Evolutionary conservation across 495 filamentous ascomycete species (phyloP), one percentile per base, ranked within the genome.

Genomic region (Podospora pseudoanserina): DNA sequence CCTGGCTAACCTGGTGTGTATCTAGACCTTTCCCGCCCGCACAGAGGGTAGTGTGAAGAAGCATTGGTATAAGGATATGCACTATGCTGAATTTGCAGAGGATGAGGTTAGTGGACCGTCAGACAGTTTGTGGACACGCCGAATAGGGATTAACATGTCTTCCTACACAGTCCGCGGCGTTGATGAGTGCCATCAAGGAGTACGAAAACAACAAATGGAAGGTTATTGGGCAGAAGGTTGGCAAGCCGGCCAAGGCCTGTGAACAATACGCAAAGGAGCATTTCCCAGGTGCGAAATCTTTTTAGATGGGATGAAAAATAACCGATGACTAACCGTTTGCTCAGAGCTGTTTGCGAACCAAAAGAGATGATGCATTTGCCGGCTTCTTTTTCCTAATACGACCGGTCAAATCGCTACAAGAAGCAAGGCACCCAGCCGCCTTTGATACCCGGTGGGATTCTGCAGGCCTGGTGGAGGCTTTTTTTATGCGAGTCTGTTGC

Each of bases 51-150:
- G 93, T 74, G 95, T 99, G 13, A 99, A 99, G 85, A 99, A 99
- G 82, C 95, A 99, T 78, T 99, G 95, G 95, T 99, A 99, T 78
- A 99, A 99, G 86, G 95, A 98, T 74, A 99, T 99, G 95, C 95
- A 99, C 75, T 98, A 99, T 78, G 95, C 95, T 65, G 95, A 99
- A 76, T 99, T 99, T 75, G 95, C 91, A 60, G 95, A 97, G 84
- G 94, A 99, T 73, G 95, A 99, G 87, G 93, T 97, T 86, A 77
- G 80, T 81, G 66, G 65, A 34, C 39, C 49, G 66, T 23, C 44
- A 60, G 66, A 19, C 44, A 60, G 66, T 4, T 54, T 62, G 59
- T 72, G 75, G 68, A 70, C 23, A 20, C 5, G 20, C 27, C 16
- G 32, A 16, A 59, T 7, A 11, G 3, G 5, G 3, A 16, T 18